Percentiles rank a stretch among this genome's conserved stretches.
These are phyloP conservation scores for Fraxinus greggii DNA, from an alignment of 305 asterid species.

Conservation along the genomic window DNA sequence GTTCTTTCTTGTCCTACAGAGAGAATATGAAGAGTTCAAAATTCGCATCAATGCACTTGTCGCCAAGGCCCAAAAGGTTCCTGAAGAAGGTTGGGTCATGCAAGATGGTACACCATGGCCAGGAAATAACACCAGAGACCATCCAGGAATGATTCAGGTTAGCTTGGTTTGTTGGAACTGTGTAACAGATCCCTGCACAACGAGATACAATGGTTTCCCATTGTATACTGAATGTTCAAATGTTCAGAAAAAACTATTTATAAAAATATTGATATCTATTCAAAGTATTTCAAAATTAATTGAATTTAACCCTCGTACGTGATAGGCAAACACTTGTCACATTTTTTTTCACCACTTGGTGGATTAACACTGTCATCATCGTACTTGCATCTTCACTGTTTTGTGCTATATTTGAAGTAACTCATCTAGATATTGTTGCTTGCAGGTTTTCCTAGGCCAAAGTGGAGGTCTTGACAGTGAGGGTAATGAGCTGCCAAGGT, in stretches of 20 bases:
- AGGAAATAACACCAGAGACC: constrained; percentile 97
- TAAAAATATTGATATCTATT: not conserved
- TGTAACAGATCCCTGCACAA: not conserved
- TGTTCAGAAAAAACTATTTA: not conserved
- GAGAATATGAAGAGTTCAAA: constrained; percentile 98
- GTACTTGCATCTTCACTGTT: not conserved
- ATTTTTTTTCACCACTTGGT: not conserved
- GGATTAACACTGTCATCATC: not conserved
- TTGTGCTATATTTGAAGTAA: constrained; percentile 13
- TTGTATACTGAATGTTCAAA: not conserved
- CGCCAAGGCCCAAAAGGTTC: constrained; percentile 88
- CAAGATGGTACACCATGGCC: constrained; percentile 99
- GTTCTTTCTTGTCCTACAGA: constrained; percentile 42
- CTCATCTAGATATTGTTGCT: constrained; percentile 21
- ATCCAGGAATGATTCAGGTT: constrained; percentile 99
- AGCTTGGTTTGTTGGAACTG: constrained; percentile 14
- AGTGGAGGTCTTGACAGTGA: constrained; percentile 98
- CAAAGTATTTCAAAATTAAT: not conserved
- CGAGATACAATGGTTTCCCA: not conserved
- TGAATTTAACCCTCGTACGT: not conserved
- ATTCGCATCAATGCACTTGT: constrained; percentile 83
- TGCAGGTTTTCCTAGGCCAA: constrained; percentile 96
- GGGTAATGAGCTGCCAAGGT: constrained; percentile 91
- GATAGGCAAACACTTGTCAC: not conserved
- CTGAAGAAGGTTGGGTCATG: constrained; percentile 99